Base-by-base conservation (phyloP, 2,329 filamentous ascomycete genomes). In the Albophoma yamanashiensis region DNA sequence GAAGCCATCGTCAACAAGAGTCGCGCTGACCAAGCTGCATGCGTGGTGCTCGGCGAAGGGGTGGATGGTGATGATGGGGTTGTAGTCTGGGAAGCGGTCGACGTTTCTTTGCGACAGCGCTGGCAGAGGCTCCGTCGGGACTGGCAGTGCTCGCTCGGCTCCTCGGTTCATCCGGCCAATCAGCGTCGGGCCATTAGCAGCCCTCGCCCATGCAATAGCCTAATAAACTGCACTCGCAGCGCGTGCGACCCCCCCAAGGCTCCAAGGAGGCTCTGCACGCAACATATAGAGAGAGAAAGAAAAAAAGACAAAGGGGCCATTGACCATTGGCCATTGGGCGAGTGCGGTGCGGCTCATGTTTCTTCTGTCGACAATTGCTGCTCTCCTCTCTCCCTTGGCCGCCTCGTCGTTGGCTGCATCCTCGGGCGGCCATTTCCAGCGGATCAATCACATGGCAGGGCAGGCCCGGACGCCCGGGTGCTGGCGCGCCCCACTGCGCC, bases 1-100 rank as follows among this genome's bases (percentile, higher is more conserved):
- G 83, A 84, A 75, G 84, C 82, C 78, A 82, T 86, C 69, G 63
- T 75, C 67, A 70, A 66, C 67, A 64, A n/a, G n/a, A n/a, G n/a
- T n/a, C n/a, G n/a, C n/a, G n/a, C n/a, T n/a, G n/a, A 66, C 66
- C 66, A 69, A 66, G 64, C 66, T 69, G 68, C 71, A 71, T 73
- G 66, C 68, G 39, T 58, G 50, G 56, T 50, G 47, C 52, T 47
- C 42, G 59, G 40, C 55, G 39, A 45, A 45, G 12, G 56, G 56
- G 40, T 20, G 56, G 25, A 31, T 42, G 39, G 27, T 43, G 56
- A 38, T 57, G 55, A 45, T 25, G 56, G n/a, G n/a, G n/a, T n/a
- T n/a, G n/a, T n/a, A n/a, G n/a, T n/a, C n/a, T n/a, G n/a, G n/a
- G n/a, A n/a, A n/a, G 39, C 38, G 59, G 50, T 22, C n/a, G 14